Evolutionary conservation across 2,329 filamentous ascomycete species (phyloP), one percentile per base, ranked within the genome.

Genomic region (Alternaria hordeiaustralica): DNA sequence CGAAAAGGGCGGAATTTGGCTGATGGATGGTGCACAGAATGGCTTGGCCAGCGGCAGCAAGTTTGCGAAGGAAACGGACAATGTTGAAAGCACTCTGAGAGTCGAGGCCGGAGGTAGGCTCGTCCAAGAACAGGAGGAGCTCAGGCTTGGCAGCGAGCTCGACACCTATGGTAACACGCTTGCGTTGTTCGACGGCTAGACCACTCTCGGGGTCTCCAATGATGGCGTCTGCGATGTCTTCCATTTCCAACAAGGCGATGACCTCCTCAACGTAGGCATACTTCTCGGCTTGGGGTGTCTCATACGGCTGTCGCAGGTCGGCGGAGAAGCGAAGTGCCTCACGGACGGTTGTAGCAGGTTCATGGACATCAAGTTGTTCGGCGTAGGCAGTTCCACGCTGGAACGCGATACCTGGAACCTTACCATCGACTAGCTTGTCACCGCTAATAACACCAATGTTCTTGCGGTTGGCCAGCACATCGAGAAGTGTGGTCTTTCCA

Each of bases 1-100:
- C 92, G 71, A 97, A 97, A 0, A 97, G 85, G 0, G 92, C 89
- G 15, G 92, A 92, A 69, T 94, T 95, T 2, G 94, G 93, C 77
- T 97, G 94, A 78, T 97, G 94, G 67, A 97, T 97, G 0, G 94
- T 97, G 81, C 93, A 96, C 4, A 97, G 86, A 70, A 97, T 93
- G 10, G 93, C 93, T 76, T 97, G 94, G 2, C 93, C 94, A 3
- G 91, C 91, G n/a, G 86, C 84, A 54, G 91, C 89, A 6, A 93
- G 86, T 81, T 93, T 93, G 72, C 88, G 88, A n/a, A 94, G 82
- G 83, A 93, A 92, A 33, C 90, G 89, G 25, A 92, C 89, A 68
- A 93, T 93, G 79, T 92, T 92, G 82, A 90, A 93, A 18, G 91
- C 90, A 60, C 86, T 89, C 76, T 92, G 89, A 28, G 86, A 88